Evolutionary conservation across 768 basidiomycete species (phyloP).

Genomic region (Boletus vinaceobasis): DNA sequence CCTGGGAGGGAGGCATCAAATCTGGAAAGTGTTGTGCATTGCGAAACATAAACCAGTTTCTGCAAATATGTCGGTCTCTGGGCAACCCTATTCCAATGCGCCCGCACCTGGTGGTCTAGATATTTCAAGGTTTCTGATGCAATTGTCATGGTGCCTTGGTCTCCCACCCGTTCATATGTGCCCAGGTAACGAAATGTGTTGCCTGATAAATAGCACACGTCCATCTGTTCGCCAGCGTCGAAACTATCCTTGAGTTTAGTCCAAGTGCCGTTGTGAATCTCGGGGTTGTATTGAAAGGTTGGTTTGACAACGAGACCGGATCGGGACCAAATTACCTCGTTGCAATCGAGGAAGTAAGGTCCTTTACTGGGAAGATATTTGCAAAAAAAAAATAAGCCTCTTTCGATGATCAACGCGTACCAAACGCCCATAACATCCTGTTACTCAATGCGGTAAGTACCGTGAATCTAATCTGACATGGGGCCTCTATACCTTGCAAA

Average conservation of each 20-base stretch:
- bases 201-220: constrained; percentile 13
- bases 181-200: constrained; percentile 19
- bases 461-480: not conserved
- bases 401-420: constrained; percentile 6
- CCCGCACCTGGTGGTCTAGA: constrained; percentile 10
- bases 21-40: constrained; percentile 19
- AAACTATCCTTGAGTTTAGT: constrained; percentile 8
- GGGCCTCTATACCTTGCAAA: constrained; percentile 16
- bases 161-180: constrained; percentile 24
- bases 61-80: constrained; percentile 4
- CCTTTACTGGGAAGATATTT: constrained; percentile 6
- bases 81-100: not conserved
- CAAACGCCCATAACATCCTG: constrained; percentile 3
- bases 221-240: constrained; percentile 14
- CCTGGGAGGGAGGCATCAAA: constrained; percentile 23
- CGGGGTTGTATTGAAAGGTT: constrained; percentile 27
- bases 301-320: constrained; percentile 24
- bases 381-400: not conserved
- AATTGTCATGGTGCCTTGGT: constrained; percentile 10
- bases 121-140: constrained; percentile 8
- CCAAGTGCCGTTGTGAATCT: constrained; percentile 16
- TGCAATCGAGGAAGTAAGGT: constrained; percentile 8
- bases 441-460: not conserved
- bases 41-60: constrained; percentile 19
- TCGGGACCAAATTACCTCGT: constrained; percentile 22